Percentiles rank a stretch among this genome's conserved stretches.
Conservation (phyloP, 2,329 filamentous ascomycete genomes). For the Verticillium zaregamsianum region DNA sequence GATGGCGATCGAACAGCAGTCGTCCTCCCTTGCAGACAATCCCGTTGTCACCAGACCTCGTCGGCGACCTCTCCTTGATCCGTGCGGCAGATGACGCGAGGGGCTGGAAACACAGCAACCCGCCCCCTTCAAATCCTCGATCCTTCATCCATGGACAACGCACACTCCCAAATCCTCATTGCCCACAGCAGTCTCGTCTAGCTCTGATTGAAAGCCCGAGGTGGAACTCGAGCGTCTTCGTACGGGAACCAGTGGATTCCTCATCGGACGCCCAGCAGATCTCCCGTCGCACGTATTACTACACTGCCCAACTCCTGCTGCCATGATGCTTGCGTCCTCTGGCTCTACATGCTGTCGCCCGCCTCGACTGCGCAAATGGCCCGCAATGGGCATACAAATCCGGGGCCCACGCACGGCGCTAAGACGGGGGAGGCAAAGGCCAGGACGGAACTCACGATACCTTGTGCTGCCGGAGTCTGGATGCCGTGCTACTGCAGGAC, state of each 20-base stretch:
- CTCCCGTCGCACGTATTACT: constrained; percentile 1
- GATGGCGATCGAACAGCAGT: neutral
- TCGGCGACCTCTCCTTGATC: neutral
- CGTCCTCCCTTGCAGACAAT: neutral
- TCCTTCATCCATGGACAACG: neutral
- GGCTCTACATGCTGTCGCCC: neutral
- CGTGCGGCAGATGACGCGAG: neutral
- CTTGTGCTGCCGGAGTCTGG: neutral
- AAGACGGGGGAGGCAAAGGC: neutral
- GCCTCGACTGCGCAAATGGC: neutral
- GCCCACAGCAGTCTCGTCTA: neutral
- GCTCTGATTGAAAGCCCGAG: neutral
- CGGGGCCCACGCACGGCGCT: too few relatives aligned
- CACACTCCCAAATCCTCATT: neutral
- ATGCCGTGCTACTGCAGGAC: neutral
- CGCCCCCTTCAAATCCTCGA: neutral
- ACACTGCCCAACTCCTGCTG: neutral
- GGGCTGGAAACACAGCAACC: neutral
- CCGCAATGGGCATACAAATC: neutral
- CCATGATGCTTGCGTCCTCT: neutral
- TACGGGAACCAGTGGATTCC: neutral
- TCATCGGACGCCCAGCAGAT: neutral
- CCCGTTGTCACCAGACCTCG: neutral
- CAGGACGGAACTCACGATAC: neutral
- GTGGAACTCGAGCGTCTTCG: neutral